phyloP scores from a whole-genome alignment of 495 filamentous ascomycete species.

The Aspergillus conjunctus region DNA sequence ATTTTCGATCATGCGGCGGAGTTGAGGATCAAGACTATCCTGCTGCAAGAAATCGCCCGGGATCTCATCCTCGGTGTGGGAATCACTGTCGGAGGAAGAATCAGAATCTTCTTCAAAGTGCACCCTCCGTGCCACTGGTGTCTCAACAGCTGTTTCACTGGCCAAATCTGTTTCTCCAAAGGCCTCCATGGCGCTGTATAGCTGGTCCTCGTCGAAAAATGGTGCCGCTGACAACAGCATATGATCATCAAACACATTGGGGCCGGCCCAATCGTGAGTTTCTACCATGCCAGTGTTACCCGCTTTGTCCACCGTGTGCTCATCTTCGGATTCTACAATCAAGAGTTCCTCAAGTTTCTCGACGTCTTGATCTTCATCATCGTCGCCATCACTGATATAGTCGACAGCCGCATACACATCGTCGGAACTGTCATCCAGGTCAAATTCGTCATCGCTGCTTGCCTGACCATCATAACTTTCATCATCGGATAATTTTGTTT shows the following conservation, averaged over 20 bases:
- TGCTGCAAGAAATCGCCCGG: constrained; percentile 74
- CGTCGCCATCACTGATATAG: constrained; percentile 69
- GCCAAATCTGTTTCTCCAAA: constrained; percentile 48
- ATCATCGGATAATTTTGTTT: constrained; percentile 61
- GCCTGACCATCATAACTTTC: constrained; percentile 62
- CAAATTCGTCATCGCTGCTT: constrained; percentile 37
- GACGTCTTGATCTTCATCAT: constrained; percentile 74
- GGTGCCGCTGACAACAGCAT: constrained; percentile 48
- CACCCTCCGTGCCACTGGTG: constrained; percentile 49
- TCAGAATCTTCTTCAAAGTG: constrained; percentile 54
- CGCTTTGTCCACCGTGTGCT: constrained; percentile 30
- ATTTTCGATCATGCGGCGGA: constrained; percentile 70
- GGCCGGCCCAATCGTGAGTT: constrained; percentile 60
- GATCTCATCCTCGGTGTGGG: constrained; percentile 59
- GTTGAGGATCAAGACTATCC: constrained; percentile 65
- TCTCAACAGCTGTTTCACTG: constrained; percentile 46
- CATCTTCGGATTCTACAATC: constrained; percentile 62
- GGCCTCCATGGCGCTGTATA: constrained; percentile 50
- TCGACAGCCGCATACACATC: constrained; percentile 76
- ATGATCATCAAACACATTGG: constrained; percentile 54
- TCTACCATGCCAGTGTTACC: constrained; percentile 39
- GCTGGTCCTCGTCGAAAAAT: constrained; percentile 56
- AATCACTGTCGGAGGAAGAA: constrained; percentile 54
- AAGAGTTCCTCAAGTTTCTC: constrained; percentile 72
- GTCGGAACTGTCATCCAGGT: constrained; percentile 52